Evolutionary conservation across 1,284 basidiomycete genomes (phyloP), one percentile per base, ranked within the genome.

Genomic region (Apiotrichum akiyoshidainum): DNA sequence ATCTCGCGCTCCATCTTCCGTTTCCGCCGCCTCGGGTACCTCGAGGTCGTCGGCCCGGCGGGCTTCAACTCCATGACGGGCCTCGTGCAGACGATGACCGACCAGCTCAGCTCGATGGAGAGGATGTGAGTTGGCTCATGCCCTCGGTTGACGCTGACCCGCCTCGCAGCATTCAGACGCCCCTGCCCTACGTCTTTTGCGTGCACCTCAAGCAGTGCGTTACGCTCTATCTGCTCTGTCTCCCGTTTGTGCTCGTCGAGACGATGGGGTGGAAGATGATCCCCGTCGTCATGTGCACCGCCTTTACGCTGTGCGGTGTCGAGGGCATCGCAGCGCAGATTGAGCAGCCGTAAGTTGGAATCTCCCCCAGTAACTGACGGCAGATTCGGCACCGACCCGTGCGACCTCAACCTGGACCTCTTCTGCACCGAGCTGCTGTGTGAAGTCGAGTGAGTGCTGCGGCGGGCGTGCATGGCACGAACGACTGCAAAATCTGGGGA

Each of bases 121-220:
- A 84, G 92, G 21, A 84, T 93, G 69, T 72, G 56, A 65, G 68
- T 68, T 22, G 34, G 16, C 7, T 6, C 19, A 5, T 13, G 11
- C 1, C 26, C 5, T 1, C 14, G 13, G 10, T n/a, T 31, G 54
- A 42, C 22, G 47, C 55, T 7, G 19, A 34, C 42, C 50, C 47
- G 39, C 33, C 46, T n/a, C 17, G 14, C 60, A 61, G 60, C 37
- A 63, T 65, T 26, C 73, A 74, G 60, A 76, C 75, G 1, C 74
- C 75, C 6, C 68, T 78, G 17, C 76, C 75, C 2, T 73, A 73
- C 61, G 66, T 77, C 50, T 74, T 76, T 60, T 84, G 88, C 44
- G 89, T 94, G 63, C 92, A 95, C 76, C 81, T 95, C 68, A 95
- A 95, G 76, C 92, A 95, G 84, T 90, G 88, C 63, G 88, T 92